Base-by-base conservation (phyloP, 345 rosid species). In the Excoecaria agallocha region DNA sequence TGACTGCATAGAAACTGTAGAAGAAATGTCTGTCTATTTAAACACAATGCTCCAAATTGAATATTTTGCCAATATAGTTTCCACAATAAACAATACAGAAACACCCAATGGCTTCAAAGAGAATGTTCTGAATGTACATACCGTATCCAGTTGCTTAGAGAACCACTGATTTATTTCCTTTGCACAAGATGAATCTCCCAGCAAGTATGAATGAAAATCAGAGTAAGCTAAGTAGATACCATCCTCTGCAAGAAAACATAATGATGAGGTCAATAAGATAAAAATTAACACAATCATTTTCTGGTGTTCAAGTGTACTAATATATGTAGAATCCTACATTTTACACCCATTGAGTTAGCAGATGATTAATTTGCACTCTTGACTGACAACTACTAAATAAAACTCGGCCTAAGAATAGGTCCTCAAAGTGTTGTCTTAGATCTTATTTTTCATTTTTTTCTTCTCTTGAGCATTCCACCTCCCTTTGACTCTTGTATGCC, bases 81-180 rank as follows among this genome's bases (percentile, higher is more conserved):
- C 41, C 9, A 30, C 41, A 5, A 35, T 50, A 46, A n/a, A 20
- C 12, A 54, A 55, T 20, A 17, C 49, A 16, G 20, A 70, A 58
- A 78, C 43, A 63, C 61, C 48, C 15, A 82, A 62, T 25, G 55
- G 54, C 43, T 51, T 39, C 13, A 22, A 69, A 57, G 30, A 39
- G 49, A 11, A 39, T 49, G 57, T 66, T 60, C 39, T 11, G 10
- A 65, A 76, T 69, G 65, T 71, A 73, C 90, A 82, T 88, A 95
- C 97, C 83, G 94, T 87, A 72, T 91, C 99, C 61, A 93, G 79
- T 72, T 95, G 98, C 82, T 91, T 93, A 45, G 90, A 78, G 82
- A 95, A 93, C 98, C 99, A 95, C 67, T 88, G 93, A 76, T 91
- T 91, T 71, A 95, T 84, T 83, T 93, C 98, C 86, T 88, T 90